A percentile compares a stretch with the other conserved stretches of the same genome.
Conservation (phyloP, 1,284 basidiomycete species). For the Hymenochaete sp. region DNA sequence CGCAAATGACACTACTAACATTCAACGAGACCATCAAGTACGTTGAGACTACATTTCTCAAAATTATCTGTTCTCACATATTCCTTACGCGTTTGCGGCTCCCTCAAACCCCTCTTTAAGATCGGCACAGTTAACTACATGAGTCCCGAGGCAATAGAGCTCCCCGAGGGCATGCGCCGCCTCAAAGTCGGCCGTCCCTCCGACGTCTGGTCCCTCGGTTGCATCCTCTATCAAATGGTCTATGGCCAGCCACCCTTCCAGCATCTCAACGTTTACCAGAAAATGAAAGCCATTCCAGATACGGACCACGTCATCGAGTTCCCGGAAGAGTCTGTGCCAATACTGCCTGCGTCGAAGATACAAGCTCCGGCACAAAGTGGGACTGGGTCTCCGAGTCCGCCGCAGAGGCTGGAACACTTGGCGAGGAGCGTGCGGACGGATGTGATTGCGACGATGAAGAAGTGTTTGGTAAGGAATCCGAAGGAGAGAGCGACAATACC, state of each 20-base stretch:
- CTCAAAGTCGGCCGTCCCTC: slow-evolving; percentile 80
- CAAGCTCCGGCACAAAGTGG: slow-evolving; percentile 15
- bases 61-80: no score
- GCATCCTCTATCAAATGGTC: slow-evolving; percentile 97
- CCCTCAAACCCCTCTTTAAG: slow-evolving; percentile 33
- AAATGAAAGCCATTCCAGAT: slow-evolving; percentile 85
- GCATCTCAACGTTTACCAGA: slow-evolving; percentile 72
- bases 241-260: slow-evolving; percentile 93
- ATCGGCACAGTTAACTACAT: slow-evolving; percentile 94
- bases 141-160: slow-evolving; percentile 88
- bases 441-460: slow-evolving; percentile 67
- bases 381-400: slow-evolving; percentile 30
- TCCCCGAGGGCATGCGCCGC: slow-evolving; percentile 67
- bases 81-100: not conserved
- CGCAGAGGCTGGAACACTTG: slow-evolving; percentile 52
- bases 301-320: slow-evolving; percentile 64
- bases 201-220: slow-evolving; percentile 96
- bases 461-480: slow-evolving; percentile 63
- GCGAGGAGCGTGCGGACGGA: slow-evolving; percentile 56
- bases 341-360: slow-evolving; percentile 33
- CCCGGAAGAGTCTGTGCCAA: slow-evolving; percentile 55
- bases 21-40: slow-evolving; percentile 89
- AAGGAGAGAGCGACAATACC: slow-evolving; percentile 81
- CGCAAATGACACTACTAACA: slow-evolving; percentile 94
- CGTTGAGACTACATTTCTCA: slow-evolving; percentile 16